Evolutionary conservation across 768 basidiomycete species (phyloP).

Genomic region (Lentinula aciculospora): DNA sequence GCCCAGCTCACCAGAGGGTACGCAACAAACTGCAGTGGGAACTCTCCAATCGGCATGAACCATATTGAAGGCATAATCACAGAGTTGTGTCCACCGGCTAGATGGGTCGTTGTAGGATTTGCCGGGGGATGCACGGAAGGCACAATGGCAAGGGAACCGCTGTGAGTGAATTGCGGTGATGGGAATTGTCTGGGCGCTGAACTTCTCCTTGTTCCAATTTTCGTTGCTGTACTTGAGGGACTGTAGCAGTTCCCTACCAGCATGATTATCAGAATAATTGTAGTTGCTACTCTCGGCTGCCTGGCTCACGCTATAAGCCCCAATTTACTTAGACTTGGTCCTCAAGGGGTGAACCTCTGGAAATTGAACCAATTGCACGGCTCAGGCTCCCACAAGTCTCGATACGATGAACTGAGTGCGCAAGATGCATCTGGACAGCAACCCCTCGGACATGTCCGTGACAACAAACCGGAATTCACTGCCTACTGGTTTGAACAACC

Average conservation of each 20-base stretch:
- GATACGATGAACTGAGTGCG: not conserved
- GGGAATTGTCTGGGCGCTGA: too few species aligned
- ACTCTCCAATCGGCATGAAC: too few species aligned
- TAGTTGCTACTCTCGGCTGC: not conserved
- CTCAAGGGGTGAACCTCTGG: slow-evolving; percentile 8
- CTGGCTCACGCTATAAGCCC: not conserved
- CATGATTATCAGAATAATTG: not conserved
- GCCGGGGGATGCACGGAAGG: too few species aligned
- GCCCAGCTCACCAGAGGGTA: too few species aligned
- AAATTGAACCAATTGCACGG: not conserved
- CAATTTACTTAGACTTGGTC: not conserved
- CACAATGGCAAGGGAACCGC: too few species aligned
- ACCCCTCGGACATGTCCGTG: too few species aligned
- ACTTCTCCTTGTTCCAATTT: too few species aligned
- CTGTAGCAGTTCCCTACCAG: not conserved
- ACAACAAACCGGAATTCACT: slow-evolving; percentile 32
- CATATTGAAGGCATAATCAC: too few species aligned
- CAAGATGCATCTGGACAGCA: not conserved
- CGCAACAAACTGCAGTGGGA: too few species aligned
- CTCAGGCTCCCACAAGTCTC: not conserved
- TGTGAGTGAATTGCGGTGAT: too few species aligned
- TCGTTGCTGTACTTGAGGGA: not conserved
- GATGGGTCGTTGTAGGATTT: too few species aligned
- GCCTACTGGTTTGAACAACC: slow-evolving; percentile 78
- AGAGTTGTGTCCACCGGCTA: too few species aligned